Conservation (phyloP, 208 protist genomes). For the Trichomonas gallinae region DNA sequence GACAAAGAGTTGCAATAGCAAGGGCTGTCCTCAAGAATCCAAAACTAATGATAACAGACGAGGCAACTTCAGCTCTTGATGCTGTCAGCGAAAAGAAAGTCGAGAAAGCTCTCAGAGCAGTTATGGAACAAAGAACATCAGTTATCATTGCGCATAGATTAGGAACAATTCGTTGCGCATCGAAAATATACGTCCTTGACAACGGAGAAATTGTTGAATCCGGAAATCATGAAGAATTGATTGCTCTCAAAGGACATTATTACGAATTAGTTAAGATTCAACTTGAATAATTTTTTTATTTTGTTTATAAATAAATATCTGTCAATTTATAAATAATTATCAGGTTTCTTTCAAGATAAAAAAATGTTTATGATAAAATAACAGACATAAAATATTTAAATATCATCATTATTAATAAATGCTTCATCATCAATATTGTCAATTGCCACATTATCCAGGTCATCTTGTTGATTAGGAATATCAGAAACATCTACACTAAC, state of each 20-base stretch:
- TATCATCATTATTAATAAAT: no score
- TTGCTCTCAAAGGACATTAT: not conserved
- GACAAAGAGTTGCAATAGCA: not conserved
- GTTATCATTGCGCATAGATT: constrained; percentile 56
- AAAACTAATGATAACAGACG: not conserved
- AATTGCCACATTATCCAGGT: no score
- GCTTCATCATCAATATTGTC: no score
- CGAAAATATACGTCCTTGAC: constrained; percentile 59
- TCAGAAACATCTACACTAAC: no score
- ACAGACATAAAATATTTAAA: no score
- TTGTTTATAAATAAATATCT: no score
- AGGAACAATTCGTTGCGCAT: constrained; percentile 46
- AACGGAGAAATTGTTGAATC: constrained; percentile 36
- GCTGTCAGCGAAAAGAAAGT: constrained; percentile 49
- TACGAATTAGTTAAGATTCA: not conserved
- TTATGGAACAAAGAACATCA: constrained; percentile 39
- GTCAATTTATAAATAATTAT: no score
- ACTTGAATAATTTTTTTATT: no score
- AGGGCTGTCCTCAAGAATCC: not conserved
- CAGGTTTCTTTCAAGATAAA: no score
- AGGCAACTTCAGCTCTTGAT: constrained; percentile 53
- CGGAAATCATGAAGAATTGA: not conserved
- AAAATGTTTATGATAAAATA: no score
- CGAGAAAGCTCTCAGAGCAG: constrained; percentile 30
- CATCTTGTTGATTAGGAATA: no score